Conservation (phyloP, 2,329 filamentous ascomycete genomes). For the Botrytis porri region DNA sequence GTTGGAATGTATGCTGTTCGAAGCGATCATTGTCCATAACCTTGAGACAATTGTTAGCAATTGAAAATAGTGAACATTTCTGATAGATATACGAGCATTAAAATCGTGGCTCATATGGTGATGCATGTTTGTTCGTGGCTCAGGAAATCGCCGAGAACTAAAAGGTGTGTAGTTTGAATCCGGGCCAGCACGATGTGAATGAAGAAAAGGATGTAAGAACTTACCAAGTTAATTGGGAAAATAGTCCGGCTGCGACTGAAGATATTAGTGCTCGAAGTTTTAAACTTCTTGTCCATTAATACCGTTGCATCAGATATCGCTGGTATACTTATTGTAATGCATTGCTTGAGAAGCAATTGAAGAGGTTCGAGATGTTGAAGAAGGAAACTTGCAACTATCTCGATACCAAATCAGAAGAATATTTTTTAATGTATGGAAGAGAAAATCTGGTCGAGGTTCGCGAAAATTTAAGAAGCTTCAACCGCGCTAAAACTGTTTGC, state of each 20-base stretch:
- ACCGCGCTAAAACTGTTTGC: not conserved
- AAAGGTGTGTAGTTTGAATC: slow-evolving; percentile 27
- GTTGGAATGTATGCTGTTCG: not conserved
- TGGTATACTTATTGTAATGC: not conserved
- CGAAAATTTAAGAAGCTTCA: slow-evolving; percentile 12
- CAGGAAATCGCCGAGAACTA: slow-evolving; percentile 38
- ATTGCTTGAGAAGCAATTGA: slow-evolving; percentile 9
- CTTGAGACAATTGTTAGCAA: slow-evolving; percentile 23
- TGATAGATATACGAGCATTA: slow-evolving; percentile 15
- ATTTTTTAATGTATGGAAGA: not conserved
- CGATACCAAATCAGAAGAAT: not conserved
- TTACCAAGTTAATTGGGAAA: slow-evolving; percentile 6
- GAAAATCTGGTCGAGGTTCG: not conserved
- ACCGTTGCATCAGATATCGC: not conserved
- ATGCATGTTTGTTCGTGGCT: slow-evolving; percentile 60
- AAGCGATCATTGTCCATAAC: not conserved
- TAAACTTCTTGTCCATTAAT: not conserved
- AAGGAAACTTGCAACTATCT: not conserved
- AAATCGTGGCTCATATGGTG: slow-evolving; percentile 64
- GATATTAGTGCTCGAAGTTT: not conserved
- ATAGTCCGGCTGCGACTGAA: not conserved
- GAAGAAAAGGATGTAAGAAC: slow-evolving; percentile 29
- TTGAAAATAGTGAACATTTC: slow-evolving; percentile 21
- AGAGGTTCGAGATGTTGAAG: not conserved
- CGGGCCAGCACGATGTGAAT: not conserved